Evolutionary conservation across 108 stramenopile species (phyloP).

Genomic region (Craspedostauros australis): DNA sequence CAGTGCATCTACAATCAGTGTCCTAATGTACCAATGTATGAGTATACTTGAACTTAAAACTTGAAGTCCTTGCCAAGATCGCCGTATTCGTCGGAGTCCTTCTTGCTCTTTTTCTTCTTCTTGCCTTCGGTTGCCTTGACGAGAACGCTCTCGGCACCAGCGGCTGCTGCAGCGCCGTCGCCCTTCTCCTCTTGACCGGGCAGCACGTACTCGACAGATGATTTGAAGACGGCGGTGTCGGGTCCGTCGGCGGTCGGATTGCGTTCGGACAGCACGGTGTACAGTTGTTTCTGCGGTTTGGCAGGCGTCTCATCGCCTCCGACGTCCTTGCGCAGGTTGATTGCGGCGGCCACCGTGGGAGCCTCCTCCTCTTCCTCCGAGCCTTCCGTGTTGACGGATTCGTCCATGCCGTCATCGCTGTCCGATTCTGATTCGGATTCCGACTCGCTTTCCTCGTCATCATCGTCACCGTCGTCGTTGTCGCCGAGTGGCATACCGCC

Average conservation of each 20-base stretch:
- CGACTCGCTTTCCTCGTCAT: conserved; percentile 60
- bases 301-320: conserved; percentile 72
- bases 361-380: conserved; percentile 29
- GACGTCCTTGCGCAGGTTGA: conserved; percentile 68
- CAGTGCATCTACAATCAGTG: too few species aligned
- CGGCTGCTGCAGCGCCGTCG: conserved; percentile 19
- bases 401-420: conserved; percentile 49
- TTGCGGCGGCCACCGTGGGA: conserved; percentile 9
- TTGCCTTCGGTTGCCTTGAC: conserved; percentile 49
- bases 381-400: conserved; percentile 43
- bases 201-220: conserved; percentile 66
- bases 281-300: conserved; percentile 65
- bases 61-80: conserved; percentile 84
- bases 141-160: conserved; percentile 75
- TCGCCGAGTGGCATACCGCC: conserved; percentile 68
- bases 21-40: too few species aligned
- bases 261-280: conserved; percentile 66
- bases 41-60: too few species aligned
- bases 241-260: conserved; percentile 31
- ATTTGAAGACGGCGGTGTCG: conserved; percentile 61
- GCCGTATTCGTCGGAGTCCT: conserved; percentile 75
- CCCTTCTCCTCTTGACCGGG: conserved; percentile 38
- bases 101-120: conserved; percentile 49
- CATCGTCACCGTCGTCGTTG: conserved; percentile 45
- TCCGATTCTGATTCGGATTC: conserved; percentile 49